phyloP scores from a whole-genome alignment of 1,139 yeast genomes.

The Scheffersomyces titani region DNA sequence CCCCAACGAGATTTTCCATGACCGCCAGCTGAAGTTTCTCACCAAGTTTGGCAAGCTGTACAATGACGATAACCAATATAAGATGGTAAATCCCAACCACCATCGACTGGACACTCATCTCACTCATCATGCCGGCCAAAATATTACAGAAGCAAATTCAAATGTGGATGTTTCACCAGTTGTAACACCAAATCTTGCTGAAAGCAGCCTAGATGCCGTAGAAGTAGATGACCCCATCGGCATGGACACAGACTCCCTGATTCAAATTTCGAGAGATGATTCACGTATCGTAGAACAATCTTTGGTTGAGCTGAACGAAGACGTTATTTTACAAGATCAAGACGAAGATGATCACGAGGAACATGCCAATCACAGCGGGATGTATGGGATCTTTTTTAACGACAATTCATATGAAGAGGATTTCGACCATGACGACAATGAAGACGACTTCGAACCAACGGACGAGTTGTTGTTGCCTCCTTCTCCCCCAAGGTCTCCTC shows the following conservation, averaged over 20 bases:
- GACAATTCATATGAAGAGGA: slow-evolving; percentile 9
- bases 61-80: slow-evolving; percentile 17
- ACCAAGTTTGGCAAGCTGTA: slow-evolving; percentile 32
- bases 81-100: neutral
- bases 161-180: neutral
- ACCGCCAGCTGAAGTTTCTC: slow-evolving; percentile 34
- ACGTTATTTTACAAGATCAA: slow-evolving; percentile 4
- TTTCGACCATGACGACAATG: slow-evolving; percentile 12
- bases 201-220: neutral
- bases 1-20: slow-evolving; percentile 38
- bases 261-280: slow-evolving; percentile 3
- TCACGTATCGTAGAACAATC: neutral
- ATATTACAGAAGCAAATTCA: neutral
- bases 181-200: neutral
- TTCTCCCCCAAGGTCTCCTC: slow-evolving; percentile 78
- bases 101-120: neutral
- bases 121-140: neutral
- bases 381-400: slow-evolving; percentile 5
- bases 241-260: neutral
- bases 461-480: slow-evolving; percentile 42
- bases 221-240: neutral
- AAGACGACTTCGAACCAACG: slow-evolving; percentile 13
- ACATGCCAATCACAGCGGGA: slow-evolving; percentile 1
- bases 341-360: slow-evolving; percentile 16
- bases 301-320: neutral